Evolutionary conservation across 352 stramenopile species (phyloP), one percentile per base, ranked within the genome.

Genomic region (Pythium angustatum): DNA sequence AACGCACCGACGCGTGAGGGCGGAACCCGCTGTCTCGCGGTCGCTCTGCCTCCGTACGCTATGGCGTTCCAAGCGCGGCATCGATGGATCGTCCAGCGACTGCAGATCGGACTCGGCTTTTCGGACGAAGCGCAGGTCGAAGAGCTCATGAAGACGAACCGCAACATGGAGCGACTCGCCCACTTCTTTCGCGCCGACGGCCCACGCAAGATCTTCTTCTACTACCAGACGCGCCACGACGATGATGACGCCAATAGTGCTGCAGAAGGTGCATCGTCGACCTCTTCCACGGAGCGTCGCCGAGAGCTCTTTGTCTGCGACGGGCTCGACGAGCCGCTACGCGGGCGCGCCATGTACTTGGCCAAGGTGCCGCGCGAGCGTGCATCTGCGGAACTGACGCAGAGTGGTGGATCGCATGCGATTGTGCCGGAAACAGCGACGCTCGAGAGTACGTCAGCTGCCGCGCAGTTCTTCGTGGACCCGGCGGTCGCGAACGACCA

Each of bases 51-150:
- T 14, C 8, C 34, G 30, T 15, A 30, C 9, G 33, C 33, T 50
- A 93, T 93, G 85, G 85, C 85, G 60, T 93, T 94, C 83, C 85
- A 94, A 69, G 85, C 82, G 44, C 80, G 85, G 21, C 85, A 94
- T 54, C 83, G 83, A 61, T 94, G 85, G 85, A 80, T 93, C 66
- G 90, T 94, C 57, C 83, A 93, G 79, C 84, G 85, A 28, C 62
- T 94, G 51, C 83, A 94, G 63, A 72, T 83, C 15, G 69, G 77
- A 8, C 71, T 94, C n/a, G 81, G 82, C 17, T 91, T 94, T 62
- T 65, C 73, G 6, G 83, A 93, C 48, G 85, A 93, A 54, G 68
- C 74, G 36, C 80, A 91, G 31, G 78, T 94, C 21, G 83, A 94
- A 60, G 85, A 93, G 59, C 76, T 91, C 10, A 71, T 94, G 72